These are phyloP conservation scores for Russula lepida DNA, from an alignment of 768 basidiomycete genomes.

Conservation along the genomic window DNA sequence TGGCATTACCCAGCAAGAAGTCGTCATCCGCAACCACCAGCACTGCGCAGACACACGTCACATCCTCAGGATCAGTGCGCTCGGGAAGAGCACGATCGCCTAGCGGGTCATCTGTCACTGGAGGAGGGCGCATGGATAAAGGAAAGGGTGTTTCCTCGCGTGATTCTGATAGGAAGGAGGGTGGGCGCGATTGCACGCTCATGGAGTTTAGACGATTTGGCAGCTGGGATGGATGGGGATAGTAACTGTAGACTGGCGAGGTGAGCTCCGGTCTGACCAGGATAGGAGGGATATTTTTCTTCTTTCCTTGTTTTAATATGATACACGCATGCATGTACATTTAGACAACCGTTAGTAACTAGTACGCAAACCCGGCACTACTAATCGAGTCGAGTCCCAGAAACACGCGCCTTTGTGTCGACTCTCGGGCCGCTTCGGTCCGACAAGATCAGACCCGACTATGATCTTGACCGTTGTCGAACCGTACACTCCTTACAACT, in stretches of 20 bases:
- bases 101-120: slow-evolving; percentile 46
- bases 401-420: not conserved
- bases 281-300: not conserved
- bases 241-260: slow-evolving; percentile 28
- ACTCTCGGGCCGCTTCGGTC: not conserved
- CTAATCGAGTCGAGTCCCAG: slow-evolving; percentile 1
- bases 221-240: slow-evolving; percentile 79
- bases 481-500: not conserved
- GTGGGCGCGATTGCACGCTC: slow-evolving; percentile 56
- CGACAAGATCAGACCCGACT: not conserved
- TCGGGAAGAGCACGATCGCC: slow-evolving; percentile 40
- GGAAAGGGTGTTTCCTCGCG: slow-evolving; percentile 50
- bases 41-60: slow-evolving; percentile 22
- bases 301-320: not conserved
- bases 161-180: slow-evolving; percentile 50
- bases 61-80: slow-evolving; percentile 35
- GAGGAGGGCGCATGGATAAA: slow-evolving; percentile 44
- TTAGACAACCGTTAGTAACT: slow-evolving; percentile 7
- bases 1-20: slow-evolving; percentile 47
- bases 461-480: slow-evolving; percentile 1
- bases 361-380: not conserved
- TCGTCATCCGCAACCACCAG: slow-evolving; percentile 22
- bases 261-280: not conserved
- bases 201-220: slow-evolving; percentile 78
- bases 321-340: slow-evolving; percentile 15